Base-by-base conservation (phyloP, 768 basidiomycete genomes). In the Termitomyces sp. region DNA sequence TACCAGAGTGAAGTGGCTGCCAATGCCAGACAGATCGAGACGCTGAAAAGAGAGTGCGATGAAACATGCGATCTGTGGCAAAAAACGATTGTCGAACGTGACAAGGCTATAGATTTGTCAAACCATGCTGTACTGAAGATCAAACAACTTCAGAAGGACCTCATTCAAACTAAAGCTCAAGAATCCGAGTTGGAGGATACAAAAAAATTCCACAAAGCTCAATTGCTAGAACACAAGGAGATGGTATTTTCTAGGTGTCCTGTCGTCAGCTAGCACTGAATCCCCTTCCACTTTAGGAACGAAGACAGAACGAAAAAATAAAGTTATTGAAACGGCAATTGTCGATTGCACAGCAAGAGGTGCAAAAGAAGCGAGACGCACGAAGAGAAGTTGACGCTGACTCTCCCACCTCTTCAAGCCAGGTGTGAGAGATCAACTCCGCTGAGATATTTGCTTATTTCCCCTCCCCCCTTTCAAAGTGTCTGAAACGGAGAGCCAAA, bases 61-160 rank as follows among this genome's bases (percentile, higher is more conserved):
- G 52, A 63, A 26, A 54, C 72, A 32, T 59, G 64, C 12, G 46
- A 18, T 7, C 43, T 56, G 6, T 38, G 68, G 13, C 24, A 48
- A 22, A 63, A 67, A 40, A 59, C 65, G 0, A 63, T 67, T 33
- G 40, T 48, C 24, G 65, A 70, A 47, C 66, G 67, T 18, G 66
- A 74, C 16, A 61, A 65, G 28, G 73, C 72, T 13, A 52, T 73
- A 12, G 54, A 61, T 0, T 44, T 69, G 6, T 74, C 69, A 5
- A 68, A 73, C 33, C 50, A 58, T 38, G 71, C 66, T 14, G 68
- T 66, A 20, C 57, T 63, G 26, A 64, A 74, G 47, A 60, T 69
- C 22, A 22, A 63, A 6, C 60, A 54, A 33, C 60, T 67, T 12
- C 61, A 65, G 22, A 57, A 64, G 8, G 57, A 58, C 6, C 47